Conservation (phyloP, 768 basidiomycete genomes). For the Agrocybe chaxingu region DNA sequence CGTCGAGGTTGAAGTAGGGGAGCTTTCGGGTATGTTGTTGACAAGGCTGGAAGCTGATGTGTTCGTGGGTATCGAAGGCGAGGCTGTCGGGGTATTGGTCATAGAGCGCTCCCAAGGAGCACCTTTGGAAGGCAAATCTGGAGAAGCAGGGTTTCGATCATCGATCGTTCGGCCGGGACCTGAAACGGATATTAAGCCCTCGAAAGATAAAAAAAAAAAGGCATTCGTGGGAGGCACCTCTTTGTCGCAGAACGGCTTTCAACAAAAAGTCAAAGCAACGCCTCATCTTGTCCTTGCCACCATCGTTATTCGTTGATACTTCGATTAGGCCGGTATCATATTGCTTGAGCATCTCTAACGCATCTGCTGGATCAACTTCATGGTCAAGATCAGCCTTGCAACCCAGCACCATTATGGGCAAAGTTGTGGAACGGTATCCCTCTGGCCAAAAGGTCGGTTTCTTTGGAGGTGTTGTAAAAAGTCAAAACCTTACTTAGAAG, state of each 20-base stretch:
- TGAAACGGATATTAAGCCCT: constrained; percentile 10
- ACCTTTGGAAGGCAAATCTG: constrained; percentile 46
- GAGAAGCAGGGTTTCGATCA: constrained; percentile 72
- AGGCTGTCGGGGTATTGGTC: constrained; percentile 50
- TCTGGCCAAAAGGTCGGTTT: constrained; percentile 33
- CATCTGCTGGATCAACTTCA: constrained; percentile 54
- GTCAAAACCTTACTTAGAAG: constrained; percentile 60
- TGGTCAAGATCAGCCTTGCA: constrained; percentile 79
- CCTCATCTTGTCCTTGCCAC: constrained; percentile 70
- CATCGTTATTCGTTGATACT: constrained; percentile 53
- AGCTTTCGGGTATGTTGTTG: constrained; percentile 4
- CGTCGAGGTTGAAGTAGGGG: constrained; percentile 5
- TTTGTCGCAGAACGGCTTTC: constrained; percentile 54
- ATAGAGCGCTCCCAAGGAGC: constrained; percentile 55
- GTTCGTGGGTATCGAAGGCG: constrained; percentile 26
- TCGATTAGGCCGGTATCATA: constrained; percentile 81
- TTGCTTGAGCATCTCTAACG: constrained; percentile 44
- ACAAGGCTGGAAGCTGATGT: not conserved
- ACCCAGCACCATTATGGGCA: constrained; percentile 74
- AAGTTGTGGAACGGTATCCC: constrained; percentile 50
- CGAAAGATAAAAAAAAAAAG: not conserved
- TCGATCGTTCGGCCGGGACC: constrained; percentile 31
- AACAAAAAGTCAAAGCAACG: constrained; percentile 74
- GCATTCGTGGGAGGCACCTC: constrained; percentile 30
- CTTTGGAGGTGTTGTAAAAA: not conserved